Conservation (phyloP, 345 rosid genomes). For the Hibiscus mutabilis region DNA sequence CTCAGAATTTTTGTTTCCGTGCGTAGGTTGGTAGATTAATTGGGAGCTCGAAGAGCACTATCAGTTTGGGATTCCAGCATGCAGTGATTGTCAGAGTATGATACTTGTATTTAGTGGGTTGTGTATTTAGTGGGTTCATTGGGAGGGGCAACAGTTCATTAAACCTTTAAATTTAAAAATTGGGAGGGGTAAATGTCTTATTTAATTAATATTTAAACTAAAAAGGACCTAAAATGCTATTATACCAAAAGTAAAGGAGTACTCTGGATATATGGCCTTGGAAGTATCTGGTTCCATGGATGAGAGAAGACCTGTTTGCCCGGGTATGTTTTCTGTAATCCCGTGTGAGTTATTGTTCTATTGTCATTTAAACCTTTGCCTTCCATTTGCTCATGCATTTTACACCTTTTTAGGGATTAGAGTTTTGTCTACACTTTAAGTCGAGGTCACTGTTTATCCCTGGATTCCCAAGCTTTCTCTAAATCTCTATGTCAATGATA, state of each 20-base stretch:
- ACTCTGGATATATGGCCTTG: conserved; percentile 98
- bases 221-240: no score
- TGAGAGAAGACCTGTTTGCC: conserved; percentile 90
- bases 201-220: no score
- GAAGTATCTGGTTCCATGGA: conserved; percentile 97
- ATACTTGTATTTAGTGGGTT: no score
- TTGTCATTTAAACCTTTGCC: neutral
- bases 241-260: conserved; percentile 40
- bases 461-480: neutral
- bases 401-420: neutral
- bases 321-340: conserved; percentile 46
- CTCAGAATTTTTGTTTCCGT: no score
- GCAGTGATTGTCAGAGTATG: no score
- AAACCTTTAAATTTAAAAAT: no score
- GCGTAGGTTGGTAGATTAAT: no score
- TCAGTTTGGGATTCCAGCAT: no score
- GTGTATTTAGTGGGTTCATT: no score
- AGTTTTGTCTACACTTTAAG: neutral
- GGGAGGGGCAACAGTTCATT: no score
- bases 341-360: neutral
- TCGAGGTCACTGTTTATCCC: neutral
- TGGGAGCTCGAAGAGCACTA: no score
- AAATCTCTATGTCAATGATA: neutral
- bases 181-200: no score
- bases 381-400: neutral